phyloP scores from a whole-genome alignment of 2,329 filamentous ascomycete species.

The Fusarium odoratissimum region DNA sequence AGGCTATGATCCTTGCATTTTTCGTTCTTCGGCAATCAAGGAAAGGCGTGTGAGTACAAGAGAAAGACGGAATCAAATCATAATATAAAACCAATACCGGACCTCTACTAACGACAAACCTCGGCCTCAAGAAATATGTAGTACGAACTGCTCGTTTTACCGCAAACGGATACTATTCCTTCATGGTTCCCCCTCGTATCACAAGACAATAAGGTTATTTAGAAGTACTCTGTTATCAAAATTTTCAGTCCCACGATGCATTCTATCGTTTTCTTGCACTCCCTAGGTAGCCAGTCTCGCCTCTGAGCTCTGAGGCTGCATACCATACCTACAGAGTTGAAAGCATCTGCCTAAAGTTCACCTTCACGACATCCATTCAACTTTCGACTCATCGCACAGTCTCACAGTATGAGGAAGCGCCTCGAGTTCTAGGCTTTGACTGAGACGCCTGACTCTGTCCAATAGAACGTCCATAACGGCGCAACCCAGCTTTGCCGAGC shows the following conservation, averaged over 20 bases:
- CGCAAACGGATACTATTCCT: neutral
- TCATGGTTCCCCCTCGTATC: neutral
- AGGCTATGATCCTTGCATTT: slow-evolving; percentile 25
- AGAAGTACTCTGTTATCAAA: neutral
- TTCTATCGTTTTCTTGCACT: neutral
- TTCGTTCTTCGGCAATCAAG: slow-evolving; percentile 17
- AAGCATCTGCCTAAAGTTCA: neutral
- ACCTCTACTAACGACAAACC: neutral
- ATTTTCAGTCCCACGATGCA: neutral
- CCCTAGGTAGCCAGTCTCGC: slow-evolving; percentile 16
- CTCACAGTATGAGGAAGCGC: slow-evolving; percentile 35
- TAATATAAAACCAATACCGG: neutral
- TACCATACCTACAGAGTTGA: slow-evolving; percentile 24
- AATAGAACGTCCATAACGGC: slow-evolving; percentile 16
- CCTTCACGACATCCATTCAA: neutral
- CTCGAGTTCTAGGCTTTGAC: slow-evolving; percentile 14
- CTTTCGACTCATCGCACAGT: slow-evolving; percentile 19
- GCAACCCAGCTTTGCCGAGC: slow-evolving; percentile 9
- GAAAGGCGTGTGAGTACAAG: neutral
- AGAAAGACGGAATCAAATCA: slow-evolving; percentile 3
- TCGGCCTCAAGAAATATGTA: neutral
- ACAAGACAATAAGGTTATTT: neutral
- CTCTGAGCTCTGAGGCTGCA: slow-evolving; percentile 23
- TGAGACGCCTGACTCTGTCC: slow-evolving; percentile 23
- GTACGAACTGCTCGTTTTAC: neutral